These are phyloP conservation scores for Herpetospermum pedunculosum DNA, from an alignment of 306 rosid species.

Conservation along the genomic window DNA sequence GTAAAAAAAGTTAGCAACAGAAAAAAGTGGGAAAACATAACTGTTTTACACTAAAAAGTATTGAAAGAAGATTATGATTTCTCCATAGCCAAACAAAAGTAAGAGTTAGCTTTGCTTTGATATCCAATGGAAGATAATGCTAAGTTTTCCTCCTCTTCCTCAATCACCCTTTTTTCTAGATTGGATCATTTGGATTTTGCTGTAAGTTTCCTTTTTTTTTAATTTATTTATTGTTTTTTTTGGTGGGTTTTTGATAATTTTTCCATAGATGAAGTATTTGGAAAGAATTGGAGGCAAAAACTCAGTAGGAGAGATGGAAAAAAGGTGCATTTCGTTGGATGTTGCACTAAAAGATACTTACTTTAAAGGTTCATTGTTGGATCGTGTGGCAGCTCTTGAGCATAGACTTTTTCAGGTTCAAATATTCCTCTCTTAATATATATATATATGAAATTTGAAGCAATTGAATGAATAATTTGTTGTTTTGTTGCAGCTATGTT, in stretches of 20 bases:
- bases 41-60: not conserved
- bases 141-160: conserved; percentile 1
- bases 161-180: conserved; percentile 53
- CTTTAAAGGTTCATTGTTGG: conserved; percentile 56
- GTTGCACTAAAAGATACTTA: conserved; percentile 32
- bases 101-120: not conserved
- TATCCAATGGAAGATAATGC: not conserved
- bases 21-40: not conserved
- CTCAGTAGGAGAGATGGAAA: conserved; percentile 12
- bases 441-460: no score
- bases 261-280: conserved; percentile 48
- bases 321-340: conserved; percentile 29
- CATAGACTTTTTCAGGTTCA: conserved; percentile 57
- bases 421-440: not conserved
- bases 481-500: conserved; percentile 59
- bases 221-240: not conserved
- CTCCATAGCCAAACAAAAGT: not conserved
- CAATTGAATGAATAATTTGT: no score
- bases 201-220: conserved; percentile 18
- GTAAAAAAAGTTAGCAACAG: not conserved
- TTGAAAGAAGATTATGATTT: not conserved
- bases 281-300: conserved; percentile 51
- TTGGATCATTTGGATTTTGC: conserved; percentile 63
- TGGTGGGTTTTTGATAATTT: not conserved
- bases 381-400: conserved; percentile 63